phyloP scores from a whole-genome alignment of 495 filamentous ascomycete genomes.

The Neurospora discreta region DNA sequence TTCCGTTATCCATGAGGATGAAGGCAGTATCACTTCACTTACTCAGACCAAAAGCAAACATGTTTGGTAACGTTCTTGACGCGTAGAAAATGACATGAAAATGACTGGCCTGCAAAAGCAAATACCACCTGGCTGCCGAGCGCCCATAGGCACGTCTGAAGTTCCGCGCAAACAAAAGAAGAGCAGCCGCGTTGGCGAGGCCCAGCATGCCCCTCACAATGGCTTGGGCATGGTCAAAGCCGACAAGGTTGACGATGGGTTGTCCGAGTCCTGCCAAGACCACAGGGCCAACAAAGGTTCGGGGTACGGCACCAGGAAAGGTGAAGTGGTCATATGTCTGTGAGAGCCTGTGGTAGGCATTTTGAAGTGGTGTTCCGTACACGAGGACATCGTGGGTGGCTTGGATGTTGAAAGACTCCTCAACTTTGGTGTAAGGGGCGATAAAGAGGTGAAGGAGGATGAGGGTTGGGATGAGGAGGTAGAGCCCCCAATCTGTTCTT shows the following conservation, averaged over 20 bases:
- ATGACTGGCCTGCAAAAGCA: constrained; percentile 70
- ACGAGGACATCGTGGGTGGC: constrained; percentile 81
- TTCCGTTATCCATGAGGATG: background rate
- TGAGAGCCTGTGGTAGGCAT: constrained; percentile 38
- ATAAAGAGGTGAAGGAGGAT: constrained; percentile 65
- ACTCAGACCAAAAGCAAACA: constrained; percentile 86
- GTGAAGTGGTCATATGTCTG: constrained; percentile 77
- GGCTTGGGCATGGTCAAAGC: constrained; percentile 34
- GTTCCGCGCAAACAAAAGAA: constrained; percentile 52
- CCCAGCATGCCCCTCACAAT: constrained; percentile 70
- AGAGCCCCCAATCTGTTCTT: constrained; percentile 41
- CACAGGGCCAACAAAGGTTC: constrained; percentile 77
- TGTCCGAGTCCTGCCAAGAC: constrained; percentile 57
- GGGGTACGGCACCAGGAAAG: constrained; percentile 84
- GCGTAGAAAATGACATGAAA: constrained; percentile 95
- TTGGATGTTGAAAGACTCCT: constrained; percentile 97
- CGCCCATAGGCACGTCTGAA: constrained; percentile 59
- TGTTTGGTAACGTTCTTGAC: constrained; percentile 85
- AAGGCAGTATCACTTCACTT: constrained; percentile 19
- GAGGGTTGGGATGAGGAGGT: constrained; percentile 48
- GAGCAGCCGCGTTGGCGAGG: constrained; percentile 57
- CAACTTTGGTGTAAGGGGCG: constrained; percentile 94
- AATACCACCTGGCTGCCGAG: constrained; percentile 67
- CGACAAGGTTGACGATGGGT: constrained; percentile 44
- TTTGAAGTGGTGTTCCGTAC: constrained; percentile 57